These are phyloP conservation scores for Amoebophrya sp. DNA, from an alignment of 169 alveolate genomes.

Conservation along the genomic window DNA sequence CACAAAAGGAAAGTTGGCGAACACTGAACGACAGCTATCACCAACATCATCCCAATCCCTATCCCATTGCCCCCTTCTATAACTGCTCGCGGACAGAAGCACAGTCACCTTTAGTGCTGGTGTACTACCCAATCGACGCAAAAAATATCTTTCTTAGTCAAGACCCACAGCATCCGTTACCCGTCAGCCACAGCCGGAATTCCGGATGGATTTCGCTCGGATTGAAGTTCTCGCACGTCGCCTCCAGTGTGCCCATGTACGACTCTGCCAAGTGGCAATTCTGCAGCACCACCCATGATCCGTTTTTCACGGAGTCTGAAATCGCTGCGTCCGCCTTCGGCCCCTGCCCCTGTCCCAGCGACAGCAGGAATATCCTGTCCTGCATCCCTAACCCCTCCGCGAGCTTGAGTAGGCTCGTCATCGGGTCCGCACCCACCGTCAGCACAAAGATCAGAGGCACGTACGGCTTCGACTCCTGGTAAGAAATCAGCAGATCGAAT, in stretches of 20 bases:
- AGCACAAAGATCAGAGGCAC: slow-evolving; percentile 69
- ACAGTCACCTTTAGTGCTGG: too few relatives aligned
- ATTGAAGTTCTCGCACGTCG: slow-evolving; percentile 54
- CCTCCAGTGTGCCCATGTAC: slow-evolving; percentile 73
- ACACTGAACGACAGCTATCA: too few relatives aligned
- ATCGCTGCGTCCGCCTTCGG: slow-evolving; percentile 44
- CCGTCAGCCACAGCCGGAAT: slow-evolving; percentile 61
- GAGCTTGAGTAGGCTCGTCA: slow-evolving; percentile 50
- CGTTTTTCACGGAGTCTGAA: slow-evolving; percentile 57
- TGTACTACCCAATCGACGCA: too few relatives aligned
- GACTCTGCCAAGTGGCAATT: slow-evolving; percentile 82
- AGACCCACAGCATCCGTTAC: too few relatives aligned
- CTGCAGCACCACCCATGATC: slow-evolving; percentile 78
- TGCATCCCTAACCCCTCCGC: slow-evolving; percentile 46
- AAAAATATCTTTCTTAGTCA: too few relatives aligned
- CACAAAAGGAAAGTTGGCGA: slow-evolving; percentile 12
- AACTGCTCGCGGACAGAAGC: too few relatives aligned
- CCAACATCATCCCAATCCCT: too few relatives aligned
- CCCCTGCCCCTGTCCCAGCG: slow-evolving; percentile 41
- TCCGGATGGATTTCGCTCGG: slow-evolving; percentile 24
- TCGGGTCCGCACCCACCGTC: slow-evolving; percentile 79
- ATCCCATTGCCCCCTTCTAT: too few relatives aligned
- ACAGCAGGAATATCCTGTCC: slow-evolving; percentile 18
- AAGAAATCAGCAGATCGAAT: slow-evolving; percentile 55
- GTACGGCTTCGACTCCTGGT: slow-evolving; percentile 52